phyloP scores from a whole-genome alignment of 208 protist species.

The Leishmania amazonensis region DNA sequence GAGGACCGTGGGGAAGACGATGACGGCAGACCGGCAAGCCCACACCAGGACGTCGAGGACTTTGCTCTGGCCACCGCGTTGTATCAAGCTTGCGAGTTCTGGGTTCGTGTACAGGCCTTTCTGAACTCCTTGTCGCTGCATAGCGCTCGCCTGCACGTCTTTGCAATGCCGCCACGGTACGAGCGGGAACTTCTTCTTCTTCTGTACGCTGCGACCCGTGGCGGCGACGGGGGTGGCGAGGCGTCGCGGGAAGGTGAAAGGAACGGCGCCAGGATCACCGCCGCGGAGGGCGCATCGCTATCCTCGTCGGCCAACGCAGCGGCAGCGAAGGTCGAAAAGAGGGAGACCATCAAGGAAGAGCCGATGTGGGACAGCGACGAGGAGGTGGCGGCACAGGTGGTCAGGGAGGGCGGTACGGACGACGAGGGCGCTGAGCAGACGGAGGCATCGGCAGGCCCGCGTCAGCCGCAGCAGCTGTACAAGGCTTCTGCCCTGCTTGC shows the following conservation, averaged over 20 bases:
- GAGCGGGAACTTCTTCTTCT: constrained; percentile 72
- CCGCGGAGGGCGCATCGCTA: not conserved
- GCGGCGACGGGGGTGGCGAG: not conserved
- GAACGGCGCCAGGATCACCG: not conserved
- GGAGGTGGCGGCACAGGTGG: not conserved
- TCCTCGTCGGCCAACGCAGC: not conserved
- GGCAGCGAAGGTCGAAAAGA: not conserved
- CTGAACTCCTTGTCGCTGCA: constrained; percentile 63
- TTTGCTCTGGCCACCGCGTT: constrained; percentile 39
- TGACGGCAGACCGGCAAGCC: not conserved
- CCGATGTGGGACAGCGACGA: constrained; percentile 20
- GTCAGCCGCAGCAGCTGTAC: constrained; percentile 21
- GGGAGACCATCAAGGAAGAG: constrained; percentile 24
- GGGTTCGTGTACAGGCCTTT: constrained; percentile 73
- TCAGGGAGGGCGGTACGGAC: constrained; percentile 7
- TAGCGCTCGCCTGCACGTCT: constrained; percentile 60
- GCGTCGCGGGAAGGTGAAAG: not conserved
- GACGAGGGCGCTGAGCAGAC: not conserved
- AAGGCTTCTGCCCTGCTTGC: constrained; percentile 36
- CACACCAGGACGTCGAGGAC: constrained; percentile 2
- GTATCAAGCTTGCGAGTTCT: constrained; percentile 66
- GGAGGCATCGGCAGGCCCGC: not conserved
- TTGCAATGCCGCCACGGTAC: constrained; percentile 66
- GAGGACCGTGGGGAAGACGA: not conserved
- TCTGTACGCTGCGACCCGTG: constrained; percentile 43